Base-by-base conservation (phyloP, 75 land plant genomes). In the Sequoiadendron giganteum region DNA sequence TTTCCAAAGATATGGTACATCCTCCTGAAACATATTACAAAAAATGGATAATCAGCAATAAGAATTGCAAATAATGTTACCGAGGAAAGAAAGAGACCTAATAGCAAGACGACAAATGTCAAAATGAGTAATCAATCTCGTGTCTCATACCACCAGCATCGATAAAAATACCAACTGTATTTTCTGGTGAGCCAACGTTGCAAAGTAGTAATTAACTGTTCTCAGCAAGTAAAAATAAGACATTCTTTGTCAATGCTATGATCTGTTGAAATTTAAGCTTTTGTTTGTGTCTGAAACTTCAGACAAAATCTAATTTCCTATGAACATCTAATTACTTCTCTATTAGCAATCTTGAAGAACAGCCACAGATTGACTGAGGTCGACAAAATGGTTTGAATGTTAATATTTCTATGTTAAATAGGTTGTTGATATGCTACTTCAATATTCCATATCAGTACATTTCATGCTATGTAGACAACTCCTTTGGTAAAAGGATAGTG, bases 1-100 rank as follows among this genome's bases (percentile, higher is more conserved):
- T 91, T 95, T 96, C 90, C 86, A 87, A 86, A 97, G 1, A 86
- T 95, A 97, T 10, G 65, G 86, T 79, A 88, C 40, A 88, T 97
- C 99, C 49, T 93, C 99, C 97, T 97, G 93, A 54, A 58, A 58
- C 36, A 38, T 25, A 70, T 38, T 77, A 86, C 75, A 30, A 42
- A 42, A 45, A 18, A 83, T 42, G 14, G 77, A 75, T 75, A 75
- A 75, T 75, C 14, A 75, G 34, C 77, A 32, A 30, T 13, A 34
- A 75, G 13, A 75, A 32, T 75, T 75, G 38, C 28, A 75, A 30
- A 10, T 75, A 75, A 30, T 34, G 70, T 75, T 75, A 75, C 11
- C 14, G 9, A 75, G 16, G 77, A 75, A 75, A 75, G n/a, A 32
- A 73, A 73, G 38, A 32, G 38, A 11, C 77, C 34, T 75, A 2